Evolutionary conservation across 177 flowering plant genomes (phyloP), one percentile per base, ranked within the genome.

Genomic region (Tripterygium wilfordii): DNA sequence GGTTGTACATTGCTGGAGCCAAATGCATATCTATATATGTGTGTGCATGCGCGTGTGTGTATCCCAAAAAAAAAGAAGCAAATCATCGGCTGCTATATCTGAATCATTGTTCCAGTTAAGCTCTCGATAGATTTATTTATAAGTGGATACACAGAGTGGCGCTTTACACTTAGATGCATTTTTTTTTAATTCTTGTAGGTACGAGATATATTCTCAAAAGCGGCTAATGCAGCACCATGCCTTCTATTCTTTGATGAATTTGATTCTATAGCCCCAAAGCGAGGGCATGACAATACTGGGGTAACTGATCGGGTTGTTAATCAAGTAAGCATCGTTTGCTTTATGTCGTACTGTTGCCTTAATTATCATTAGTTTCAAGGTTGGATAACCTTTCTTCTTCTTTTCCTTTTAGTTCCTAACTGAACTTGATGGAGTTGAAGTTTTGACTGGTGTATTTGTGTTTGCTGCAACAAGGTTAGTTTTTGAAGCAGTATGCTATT

Each of bases 231-330:
- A 37, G 88, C 98, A 38, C 98, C 98, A 22, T 91, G 98, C 62
- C 80, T 91, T 49, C 79, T 91, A 29, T 91, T 91, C 60, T 91
- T 91, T 69, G 98, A 91, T 60, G 98, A 91, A 65, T 91, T 91
- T 68, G 98, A 91, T 62, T 91, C 98, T 22, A 91, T 91, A 56
- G 98, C 98, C 32, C 98, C 98, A 12, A 88, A 85, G 67, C 80
- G 98, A 70, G 98, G 98, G 31, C 98, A 91, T 78, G 98, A 91
- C 51, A 91, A 91, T 69, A 91, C 98, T 53, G 98, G 98, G 30
- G 98, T 91, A 18, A 91, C 98, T 47, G 98, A 91, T 61, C 85
- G 98, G 54, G 98, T 91, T 62, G 98, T 91, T 54, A 91, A 91
- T 68, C 98, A 91, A 67, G 97, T 90, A 10, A 49, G 76, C 67